Evolutionary conservation across 1,284 basidiomycete genomes (phyloP).

Genomic region (Sphaerobolus stellatus): DNA sequence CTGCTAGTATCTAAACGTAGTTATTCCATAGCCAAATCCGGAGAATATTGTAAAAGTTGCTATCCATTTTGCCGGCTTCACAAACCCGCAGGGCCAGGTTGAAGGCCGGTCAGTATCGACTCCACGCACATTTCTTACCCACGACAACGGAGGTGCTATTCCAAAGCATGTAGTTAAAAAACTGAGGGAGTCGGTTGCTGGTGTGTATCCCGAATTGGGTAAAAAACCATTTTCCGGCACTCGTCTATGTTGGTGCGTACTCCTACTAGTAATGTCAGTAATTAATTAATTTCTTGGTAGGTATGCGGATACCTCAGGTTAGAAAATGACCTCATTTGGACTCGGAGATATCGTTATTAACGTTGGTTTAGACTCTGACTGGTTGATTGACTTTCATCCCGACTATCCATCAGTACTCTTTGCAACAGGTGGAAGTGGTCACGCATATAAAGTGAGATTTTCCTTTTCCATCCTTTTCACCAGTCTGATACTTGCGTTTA

Average conservation of each 20-base stretch:
- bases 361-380: conserved; percentile 58
- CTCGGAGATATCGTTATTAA: conserved; percentile 9
- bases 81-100: conserved; percentile 33
- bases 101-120: conserved; percentile 49
- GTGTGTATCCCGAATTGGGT: conserved; percentile 71
- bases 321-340: not conserved
- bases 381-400: conserved; percentile 73
- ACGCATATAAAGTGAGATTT: conserved; percentile 71
- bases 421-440: conserved; percentile 78
- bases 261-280: not conserved
- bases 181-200: conserved; percentile 53
- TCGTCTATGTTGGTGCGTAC: conserved; percentile 77
- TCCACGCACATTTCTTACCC: conserved; percentile 59
- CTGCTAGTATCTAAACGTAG: not conserved
- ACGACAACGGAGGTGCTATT: conserved; percentile 60
- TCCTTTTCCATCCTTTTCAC: not conserved
- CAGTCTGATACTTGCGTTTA: conserved; percentile 27
- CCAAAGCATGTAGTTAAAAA: conserved; percentile 51
- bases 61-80: conserved; percentile 67
- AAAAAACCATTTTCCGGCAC: conserved; percentile 65
- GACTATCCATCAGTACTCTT: conserved; percentile 57
- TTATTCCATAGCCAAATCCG: conserved; percentile 55
- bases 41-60: conserved; percentile 72
- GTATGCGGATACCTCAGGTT: conserved; percentile 67
- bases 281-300: conserved; percentile 32